Percentiles rank a stretch among this genome's conserved stretches.
Conservation (phyloP, 371 early-diverging fungal species). For the Rhizopus microsporus region DNA sequence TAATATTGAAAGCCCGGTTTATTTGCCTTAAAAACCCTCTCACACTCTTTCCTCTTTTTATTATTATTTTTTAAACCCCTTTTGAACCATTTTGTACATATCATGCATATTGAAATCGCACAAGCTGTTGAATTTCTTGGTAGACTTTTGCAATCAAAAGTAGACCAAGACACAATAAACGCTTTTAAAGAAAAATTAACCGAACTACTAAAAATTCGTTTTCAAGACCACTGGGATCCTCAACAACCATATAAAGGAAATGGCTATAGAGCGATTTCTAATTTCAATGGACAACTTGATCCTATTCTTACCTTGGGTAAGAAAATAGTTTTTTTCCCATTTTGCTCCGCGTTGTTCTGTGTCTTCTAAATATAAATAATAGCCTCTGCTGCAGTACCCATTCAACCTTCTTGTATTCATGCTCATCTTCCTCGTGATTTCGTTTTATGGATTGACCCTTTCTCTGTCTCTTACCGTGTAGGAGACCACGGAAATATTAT, state of each 20-base stretch:
- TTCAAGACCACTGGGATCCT: conserved; percentile 73
- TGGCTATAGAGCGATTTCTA: conserved; percentile 76
- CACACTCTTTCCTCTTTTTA: conserved; percentile 1
- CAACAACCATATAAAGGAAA: conserved; percentile 70
- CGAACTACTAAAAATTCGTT: conserved; percentile 45
- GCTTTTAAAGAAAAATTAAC: conserved; percentile 46
- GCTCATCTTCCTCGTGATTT: conserved; percentile 71
- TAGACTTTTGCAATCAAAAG: conserved; percentile 50
- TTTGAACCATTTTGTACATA: not conserved
- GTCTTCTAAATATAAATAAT: not conserved
- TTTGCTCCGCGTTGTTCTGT: not conserved
- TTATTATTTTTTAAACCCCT: not conserved
- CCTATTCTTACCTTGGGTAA: conserved; percentile 53
- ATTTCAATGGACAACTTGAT: conserved; percentile 72
- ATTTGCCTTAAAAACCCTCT: no score
- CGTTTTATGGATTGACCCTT: conserved; percentile 86
- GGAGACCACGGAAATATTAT: conserved; percentile 78
- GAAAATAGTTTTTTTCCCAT: not conserved
- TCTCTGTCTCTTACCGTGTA: conserved; percentile 70
- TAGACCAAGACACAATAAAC: conserved; percentile 40
- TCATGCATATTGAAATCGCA: conserved; percentile 69
- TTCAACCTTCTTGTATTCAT: conserved; percentile 27
- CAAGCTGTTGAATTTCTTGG: conserved; percentile 63
- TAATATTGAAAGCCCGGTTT: no score
- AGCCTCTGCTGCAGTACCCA: conserved; percentile 34